Conservation (phyloP, 768 basidiomycete species). For the Suillus decipiens region DNA sequence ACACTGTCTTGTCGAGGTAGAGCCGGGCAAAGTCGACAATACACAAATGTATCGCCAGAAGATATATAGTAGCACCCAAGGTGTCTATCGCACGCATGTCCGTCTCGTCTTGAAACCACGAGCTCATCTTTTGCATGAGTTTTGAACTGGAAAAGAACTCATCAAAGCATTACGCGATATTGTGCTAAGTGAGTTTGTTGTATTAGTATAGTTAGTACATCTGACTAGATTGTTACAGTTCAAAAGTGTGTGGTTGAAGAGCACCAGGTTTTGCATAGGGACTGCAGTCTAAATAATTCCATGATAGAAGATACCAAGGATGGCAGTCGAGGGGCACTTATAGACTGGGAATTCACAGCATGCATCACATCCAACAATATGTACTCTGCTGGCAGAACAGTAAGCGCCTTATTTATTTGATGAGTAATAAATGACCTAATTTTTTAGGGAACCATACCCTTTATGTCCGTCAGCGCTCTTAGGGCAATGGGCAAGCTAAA, state of each 20-base stretch:
- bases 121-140: neutral
- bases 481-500: neutral
- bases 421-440: neutral
- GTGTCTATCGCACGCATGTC: neutral
- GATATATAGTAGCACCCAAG: neutral
- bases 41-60: neutral
- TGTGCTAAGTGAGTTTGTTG: neutral
- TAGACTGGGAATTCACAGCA: neutral
- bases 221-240: neutral
- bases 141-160: neutral
- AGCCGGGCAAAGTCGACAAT: neutral
- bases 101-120: neutral
- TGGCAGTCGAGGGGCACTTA: neutral
- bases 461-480: neutral
- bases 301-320: neutral
- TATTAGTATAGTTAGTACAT: neutral
- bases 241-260: neutral
- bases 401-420: neutral
- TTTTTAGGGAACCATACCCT: neutral
- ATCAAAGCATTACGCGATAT: neutral
- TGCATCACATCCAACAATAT: neutral
- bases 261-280: neutral
- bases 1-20: neutral
- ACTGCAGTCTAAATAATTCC: neutral
- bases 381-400: neutral